Evolutionary conservation across 106 monocot genomes (phyloP).

Genomic region (Acorus calamus): DNA sequence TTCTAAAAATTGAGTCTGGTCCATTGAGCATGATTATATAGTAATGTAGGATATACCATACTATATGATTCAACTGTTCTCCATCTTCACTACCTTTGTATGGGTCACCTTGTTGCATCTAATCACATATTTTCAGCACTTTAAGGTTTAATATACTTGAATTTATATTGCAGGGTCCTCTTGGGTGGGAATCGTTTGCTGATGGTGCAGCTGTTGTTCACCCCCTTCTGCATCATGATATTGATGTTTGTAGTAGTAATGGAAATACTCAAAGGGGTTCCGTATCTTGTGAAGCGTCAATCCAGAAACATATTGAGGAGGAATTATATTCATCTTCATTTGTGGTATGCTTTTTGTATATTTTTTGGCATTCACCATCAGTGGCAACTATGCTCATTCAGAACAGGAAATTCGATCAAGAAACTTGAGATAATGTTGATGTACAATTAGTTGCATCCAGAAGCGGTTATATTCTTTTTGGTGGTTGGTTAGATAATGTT

Average conservation of each 20-base stretch:
- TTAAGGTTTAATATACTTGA: not conserved
- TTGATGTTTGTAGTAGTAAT: constrained; percentile 20
- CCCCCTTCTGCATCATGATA: constrained; percentile 19
- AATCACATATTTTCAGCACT: not conserved
- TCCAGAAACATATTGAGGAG: constrained; percentile 58
- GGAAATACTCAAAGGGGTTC: constrained; percentile 36
- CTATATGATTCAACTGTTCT: too few species aligned
- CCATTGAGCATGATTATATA: too few species aligned
- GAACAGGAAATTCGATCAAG: too few species aligned
- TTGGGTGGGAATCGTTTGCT: constrained; percentile 51
- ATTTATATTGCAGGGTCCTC: constrained; percentile 53
- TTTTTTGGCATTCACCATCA: too few species aligned
- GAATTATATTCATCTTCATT: constrained; percentile 58
- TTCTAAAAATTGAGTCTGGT: too few species aligned
- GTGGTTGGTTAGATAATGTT: not conserved
- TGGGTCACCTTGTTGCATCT: not conserved
- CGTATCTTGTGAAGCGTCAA: constrained; percentile 62
- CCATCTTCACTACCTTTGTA: too few species aligned
- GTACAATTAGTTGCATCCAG: too few species aligned
- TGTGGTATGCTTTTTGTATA: constrained; percentile 33
- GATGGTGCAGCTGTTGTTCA: constrained; percentile 21
- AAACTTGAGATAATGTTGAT: too few species aligned
- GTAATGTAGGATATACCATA: too few species aligned
- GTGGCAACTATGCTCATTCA: too few species aligned
- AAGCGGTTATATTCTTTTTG: not conserved